Base-by-base conservation (phyloP, 805 yeast genomes). In the Yarrowia sp. region DNA sequence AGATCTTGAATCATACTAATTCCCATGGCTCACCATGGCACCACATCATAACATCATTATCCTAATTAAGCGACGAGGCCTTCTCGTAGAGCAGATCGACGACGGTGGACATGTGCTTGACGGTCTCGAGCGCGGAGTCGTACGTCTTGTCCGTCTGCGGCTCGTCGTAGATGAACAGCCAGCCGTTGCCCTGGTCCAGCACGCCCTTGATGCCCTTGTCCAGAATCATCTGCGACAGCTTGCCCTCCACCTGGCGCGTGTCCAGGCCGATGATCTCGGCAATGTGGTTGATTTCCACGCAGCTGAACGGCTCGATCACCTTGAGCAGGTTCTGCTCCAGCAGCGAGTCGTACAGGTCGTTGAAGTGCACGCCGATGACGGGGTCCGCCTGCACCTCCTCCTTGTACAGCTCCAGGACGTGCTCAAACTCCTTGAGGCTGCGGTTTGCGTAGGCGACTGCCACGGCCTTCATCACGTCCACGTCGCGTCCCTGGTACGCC, bases 181-280 rank as follows among this genome's bases (percentile, higher is more conserved):
- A 94, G 8, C 99, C 99, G 72, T 92, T 92, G 49, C 98, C 98
- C 78, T 94, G 99, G 74, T 94, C 99, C 68, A 94, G 80, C 35
- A 94, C 98, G 51, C 99, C 99, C 71, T 86, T 88, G 69, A 94
- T 90, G n/a, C 91, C 88, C 70, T 90, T 87, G 75, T 94, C 99
- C 69, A 94, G 81, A 68, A 94, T 93, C 98, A 94, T 93, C 75
- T 93, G 97, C 53, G 96, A 86, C 66, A 94, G 80, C 74, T 94
- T 94, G 19, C 96, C 96, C 76, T 94, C 99, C 31, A 94, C 90
- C 71, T 90, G 96, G 65, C 85, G 87, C 49, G 85, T 78, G 66
- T 91, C 93, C 65, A 96, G 81, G 6, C 97, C 97, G 63, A 96
- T 89, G 69, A 88, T 84, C 68, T 87, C 82, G 29, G 97, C 88